Base-by-base conservation (phyloP, 2,329 filamentous ascomycete genomes). In the Hymenoscyphus occultus region DNA sequence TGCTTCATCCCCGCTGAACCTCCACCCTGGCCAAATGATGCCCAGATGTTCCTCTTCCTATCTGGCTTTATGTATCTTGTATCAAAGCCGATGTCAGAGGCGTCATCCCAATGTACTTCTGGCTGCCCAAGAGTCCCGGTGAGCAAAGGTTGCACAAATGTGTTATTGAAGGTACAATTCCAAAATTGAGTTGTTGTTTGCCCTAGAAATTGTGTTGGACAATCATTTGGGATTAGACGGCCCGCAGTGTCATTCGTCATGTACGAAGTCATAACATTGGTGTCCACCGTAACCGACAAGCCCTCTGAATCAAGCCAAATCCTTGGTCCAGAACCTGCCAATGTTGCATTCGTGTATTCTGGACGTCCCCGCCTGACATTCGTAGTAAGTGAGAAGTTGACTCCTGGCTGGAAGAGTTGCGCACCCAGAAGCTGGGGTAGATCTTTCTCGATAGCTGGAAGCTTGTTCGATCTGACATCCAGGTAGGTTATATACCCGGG, bases 241-340 rank as follows among this genome's bases (percentile, higher is more conserved):
- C 19, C 28, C 39, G n/a, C 54, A 14, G 51, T 63, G 6, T 45
- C 22, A 19, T 63, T 56, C 5, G 54, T 58, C n/a, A 14, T 51
- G 16, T 45, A 59, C 3, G 56, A 45, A 35, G 42, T 39, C 61
- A 58, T 59, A 10, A 22, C 54, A 16, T 45, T 35, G 39, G 39
- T 45, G 22, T 63, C 61, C 9, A 39, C n/a, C 14, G 54, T 19
- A 9, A 63, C 54, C 13, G 61, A 63, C 4, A 63, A 35, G 1
- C 61, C 61, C 32, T 63, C 61, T 2, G n/a, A 16, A 45, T 59
- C 61, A 2, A 63, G 56, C 61, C 61, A 63, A 35, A 63, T 59
- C 16, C 61, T 10, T 14, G 54, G 54, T 13, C 56, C 56, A 39
- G 42, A 40, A 2, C 19, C n/a, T 22, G 19, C 19, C 19, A 22